Percentiles rank a stretch among this genome's conserved stretches.
Evolutionary conservation across 2,329 filamentous ascomycete species (phyloP).

Genomic region (Ampelomyces quisqualis): DNA sequence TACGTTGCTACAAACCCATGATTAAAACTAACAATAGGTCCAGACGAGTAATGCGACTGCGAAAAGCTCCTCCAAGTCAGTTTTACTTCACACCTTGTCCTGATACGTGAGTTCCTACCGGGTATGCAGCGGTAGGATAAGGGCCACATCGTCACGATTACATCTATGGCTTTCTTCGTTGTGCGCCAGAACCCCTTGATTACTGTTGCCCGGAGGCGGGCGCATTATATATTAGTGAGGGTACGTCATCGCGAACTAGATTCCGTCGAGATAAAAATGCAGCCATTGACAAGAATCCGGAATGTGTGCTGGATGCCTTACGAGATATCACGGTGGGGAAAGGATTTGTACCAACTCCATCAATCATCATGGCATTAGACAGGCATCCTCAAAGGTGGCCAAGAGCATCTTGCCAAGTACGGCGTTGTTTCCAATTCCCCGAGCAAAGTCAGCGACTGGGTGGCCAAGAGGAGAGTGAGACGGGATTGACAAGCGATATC

Average conservation of each 20-base stretch:
- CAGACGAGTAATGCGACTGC: constrained; percentile 29
- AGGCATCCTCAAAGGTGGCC: constrained; percentile 22
- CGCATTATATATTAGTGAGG: constrained; percentile 33
- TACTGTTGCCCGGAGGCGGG: constrained; percentile 34
- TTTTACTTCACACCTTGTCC: constrained; percentile 29
- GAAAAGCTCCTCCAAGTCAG: constrained; percentile 35
- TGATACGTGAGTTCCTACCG: constrained; percentile 35
- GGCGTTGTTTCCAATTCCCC: constrained; percentile 22
- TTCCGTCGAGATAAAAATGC: too few relatives aligned
- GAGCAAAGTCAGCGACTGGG: constrained; percentile 20
- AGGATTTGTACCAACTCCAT: constrained; percentile 33
- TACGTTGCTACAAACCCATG: too few relatives aligned
- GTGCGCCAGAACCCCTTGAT: constrained; percentile 25
- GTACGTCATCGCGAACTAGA: too few relatives aligned
- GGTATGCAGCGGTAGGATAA: constrained; percentile 33
- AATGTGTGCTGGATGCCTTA: constrained; percentile 28
- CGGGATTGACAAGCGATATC: constrained; percentile 31
- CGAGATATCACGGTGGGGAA: constrained; percentile 25
- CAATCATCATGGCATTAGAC: constrained; percentile 32
- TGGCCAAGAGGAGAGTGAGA: constrained; percentile 33
- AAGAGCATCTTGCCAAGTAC: constrained; percentile 14
- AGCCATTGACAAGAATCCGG: constrained; percentile 14
- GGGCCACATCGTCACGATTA: constrained; percentile 34
- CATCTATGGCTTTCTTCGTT: constrained; percentile 33
- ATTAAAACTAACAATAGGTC: constrained; percentile 1